Evolutionary conservation across 2,329 filamentous ascomycete species (phyloP).

Genomic region (Cladosporium sp.): DNA sequence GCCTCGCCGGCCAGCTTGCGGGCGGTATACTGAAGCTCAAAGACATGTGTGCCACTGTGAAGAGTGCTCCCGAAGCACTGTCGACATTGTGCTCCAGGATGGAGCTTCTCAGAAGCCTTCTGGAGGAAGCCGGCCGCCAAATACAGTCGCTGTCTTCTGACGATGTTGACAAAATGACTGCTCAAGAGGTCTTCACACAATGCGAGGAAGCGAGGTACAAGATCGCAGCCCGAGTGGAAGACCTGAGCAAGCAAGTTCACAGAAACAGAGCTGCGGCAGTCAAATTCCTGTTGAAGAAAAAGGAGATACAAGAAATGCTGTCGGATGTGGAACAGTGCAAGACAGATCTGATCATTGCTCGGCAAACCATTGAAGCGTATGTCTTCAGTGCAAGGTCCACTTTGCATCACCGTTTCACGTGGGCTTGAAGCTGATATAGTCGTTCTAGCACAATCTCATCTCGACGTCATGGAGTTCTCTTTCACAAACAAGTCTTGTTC

Average conservation of each 20-base stretch:
- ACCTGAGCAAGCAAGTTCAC: neutral
- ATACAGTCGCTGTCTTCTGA: neutral
- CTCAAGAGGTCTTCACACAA: neutral
- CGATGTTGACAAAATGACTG: neutral
- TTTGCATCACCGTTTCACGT: too few relatives aligned
- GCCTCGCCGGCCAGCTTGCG: neutral
- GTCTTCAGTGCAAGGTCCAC: neutral
- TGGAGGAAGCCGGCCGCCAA: neutral
- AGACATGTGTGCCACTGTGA: neutral
- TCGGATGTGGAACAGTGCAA: neutral
- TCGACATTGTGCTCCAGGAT: neutral
- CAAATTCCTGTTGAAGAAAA: neutral
- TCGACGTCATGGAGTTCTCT: too few relatives aligned
- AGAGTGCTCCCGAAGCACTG: neutral
- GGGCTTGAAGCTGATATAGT: too few relatives aligned
- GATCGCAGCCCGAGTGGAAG: neutral
- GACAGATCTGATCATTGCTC: neutral
- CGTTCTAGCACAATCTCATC: too few relatives aligned
- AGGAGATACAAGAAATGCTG: neutral
- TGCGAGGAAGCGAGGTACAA: neutral
- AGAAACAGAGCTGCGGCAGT: neutral
- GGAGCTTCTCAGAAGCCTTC: neutral
- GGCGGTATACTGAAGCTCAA: neutral
- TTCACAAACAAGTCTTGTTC: too few relatives aligned
- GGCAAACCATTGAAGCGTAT: neutral